These are phyloP conservation scores for Musa balbisiana DNA, from an alignment of 202 grass and related monocot genomes.

Conservation along the genomic window DNA sequence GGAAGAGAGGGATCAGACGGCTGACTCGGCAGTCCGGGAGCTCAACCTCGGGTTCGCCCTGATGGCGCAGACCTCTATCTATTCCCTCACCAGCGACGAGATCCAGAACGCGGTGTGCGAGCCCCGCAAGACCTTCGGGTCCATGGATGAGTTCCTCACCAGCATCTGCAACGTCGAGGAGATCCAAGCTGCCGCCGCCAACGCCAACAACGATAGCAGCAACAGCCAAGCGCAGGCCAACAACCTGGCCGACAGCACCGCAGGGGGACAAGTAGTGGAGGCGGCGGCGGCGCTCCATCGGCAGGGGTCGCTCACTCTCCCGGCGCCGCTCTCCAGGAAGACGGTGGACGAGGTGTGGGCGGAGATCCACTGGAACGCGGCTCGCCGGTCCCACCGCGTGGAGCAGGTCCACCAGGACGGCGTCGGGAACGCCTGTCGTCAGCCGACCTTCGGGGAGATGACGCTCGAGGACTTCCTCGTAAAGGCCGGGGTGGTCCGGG, in stretches of 20 bases:
- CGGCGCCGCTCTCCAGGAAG: slow-evolving; percentile 49
- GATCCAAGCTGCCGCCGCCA: slow-evolving; percentile 38
- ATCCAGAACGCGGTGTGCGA: slow-evolving; percentile 71
- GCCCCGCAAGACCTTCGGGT: slow-evolving; percentile 65
- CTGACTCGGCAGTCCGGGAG: neutral
- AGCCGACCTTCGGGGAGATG: slow-evolving; percentile 74
- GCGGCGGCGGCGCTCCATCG: slow-evolving; percentile 24
- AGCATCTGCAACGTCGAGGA: slow-evolving; percentile 97
- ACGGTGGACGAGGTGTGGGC: slow-evolving; percentile 97
- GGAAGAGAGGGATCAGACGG: neutral
- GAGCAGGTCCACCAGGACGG: slow-evolving; percentile 10
- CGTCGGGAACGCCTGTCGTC: slow-evolving; percentile 11
- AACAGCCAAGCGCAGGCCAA: neutral
- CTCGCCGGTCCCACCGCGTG: neutral
- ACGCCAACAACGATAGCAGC: slow-evolving; percentile 3
- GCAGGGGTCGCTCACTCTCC: slow-evolving; percentile 62
- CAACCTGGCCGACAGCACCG: neutral
- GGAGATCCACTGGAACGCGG: slow-evolving; percentile 39
- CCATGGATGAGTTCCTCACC: slow-evolving; percentile 93
- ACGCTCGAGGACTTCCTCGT: slow-evolving; percentile 90
- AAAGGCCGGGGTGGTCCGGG: slow-evolving; percentile 72
- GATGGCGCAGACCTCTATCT: slow-evolving; percentile 52
- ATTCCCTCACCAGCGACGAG: slow-evolving; percentile 68
- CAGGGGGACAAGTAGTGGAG: neutral
- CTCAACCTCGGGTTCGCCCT: slow-evolving; percentile 16